A percentile compares a stretch with the other conserved stretches of the same genome.
These are phyloP conservation scores for Nicotiana tomentosiformis DNA, from an alignment of 257 asterid species.

Conservation along the genomic window DNA sequence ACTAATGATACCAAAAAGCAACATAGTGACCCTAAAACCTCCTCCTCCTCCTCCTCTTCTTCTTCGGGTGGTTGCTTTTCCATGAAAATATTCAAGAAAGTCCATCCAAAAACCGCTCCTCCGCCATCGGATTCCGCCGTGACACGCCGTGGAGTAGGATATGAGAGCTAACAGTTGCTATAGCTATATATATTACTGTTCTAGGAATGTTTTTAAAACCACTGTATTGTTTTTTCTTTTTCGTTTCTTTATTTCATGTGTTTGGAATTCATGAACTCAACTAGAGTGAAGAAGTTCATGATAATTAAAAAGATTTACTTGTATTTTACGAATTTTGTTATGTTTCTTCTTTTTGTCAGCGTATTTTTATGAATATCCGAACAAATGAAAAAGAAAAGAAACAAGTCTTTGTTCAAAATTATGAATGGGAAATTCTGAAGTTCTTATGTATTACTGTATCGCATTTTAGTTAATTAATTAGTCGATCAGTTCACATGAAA, in stretches of 20 bases:
- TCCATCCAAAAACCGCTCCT: slow-evolving; percentile 25
- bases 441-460: too few species aligned
- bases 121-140: background rate
- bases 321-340: background rate
- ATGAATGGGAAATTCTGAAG: background rate
- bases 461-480: too few species aligned
- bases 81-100: slow-evolving; percentile 35
- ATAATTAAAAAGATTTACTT: too few species aligned
- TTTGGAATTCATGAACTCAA: background rate
- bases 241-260: too few species aligned
- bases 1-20: background rate
- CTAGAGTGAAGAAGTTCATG: background rate
- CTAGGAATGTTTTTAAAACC: too few species aligned
- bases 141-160: background rate
- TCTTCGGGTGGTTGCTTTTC: slow-evolving; percentile 28
- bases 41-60: background rate
- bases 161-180: background rate
- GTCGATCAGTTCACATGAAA: too few species aligned
- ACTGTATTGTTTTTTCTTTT: too few species aligned
- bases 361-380: too few species aligned
- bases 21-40: background rate
- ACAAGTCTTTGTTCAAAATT: too few species aligned
- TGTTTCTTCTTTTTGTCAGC: too few species aligned
- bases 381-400: background rate
- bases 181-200: too few species aligned